Percentiles rank a stretch among this genome's conserved stretches.
Evolutionary conservation across 2,329 filamentous ascomycete species (phyloP).

Genomic region (Tothia fuscella): DNA sequence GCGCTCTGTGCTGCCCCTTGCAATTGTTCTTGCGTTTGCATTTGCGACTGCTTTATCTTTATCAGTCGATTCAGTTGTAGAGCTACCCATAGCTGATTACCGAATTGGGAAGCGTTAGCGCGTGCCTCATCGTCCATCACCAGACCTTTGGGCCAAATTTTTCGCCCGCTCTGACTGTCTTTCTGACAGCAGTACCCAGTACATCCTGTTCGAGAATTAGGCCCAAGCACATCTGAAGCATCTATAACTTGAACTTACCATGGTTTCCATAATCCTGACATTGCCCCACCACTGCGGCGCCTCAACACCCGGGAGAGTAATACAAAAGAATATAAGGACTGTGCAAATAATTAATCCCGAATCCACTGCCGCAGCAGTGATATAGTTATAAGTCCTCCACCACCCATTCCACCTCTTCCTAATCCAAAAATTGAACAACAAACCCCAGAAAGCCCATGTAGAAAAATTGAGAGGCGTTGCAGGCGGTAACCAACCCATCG

Average conservation of each 20-base stretch:
- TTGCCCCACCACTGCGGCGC: constrained; percentile 55
- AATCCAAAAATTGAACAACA: constrained; percentile 57
- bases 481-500: constrained; percentile 21
- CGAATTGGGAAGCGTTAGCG: too few relatives aligned
- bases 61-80: too few relatives aligned
- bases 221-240: background rate
- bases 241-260: constrained; percentile 16
- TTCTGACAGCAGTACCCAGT: background rate
- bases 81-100: too few relatives aligned
- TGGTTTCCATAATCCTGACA: constrained; percentile 32
- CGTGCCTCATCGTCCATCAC: too few relatives aligned
- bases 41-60: too few relatives aligned
- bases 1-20: too few relatives aligned
- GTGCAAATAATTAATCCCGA: constrained; percentile 54
- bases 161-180: background rate
- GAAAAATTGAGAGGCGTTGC: constrained; percentile 61
- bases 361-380: constrained; percentile 60
- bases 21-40: too few relatives aligned
- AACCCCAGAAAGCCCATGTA: constrained; percentile 56
- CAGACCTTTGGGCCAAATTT: constrained; percentile 1
- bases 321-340: constrained; percentile 57
- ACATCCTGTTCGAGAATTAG: background rate
- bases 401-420: constrained; percentile 54
- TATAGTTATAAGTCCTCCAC: constrained; percentile 72
- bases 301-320: constrained; percentile 46